A percentile compares a stretch with the other conserved stretches of the same genome.
phyloP scores from a whole-genome alignment of 495 filamentous ascomycete species.

The Podospora comata region DNA sequence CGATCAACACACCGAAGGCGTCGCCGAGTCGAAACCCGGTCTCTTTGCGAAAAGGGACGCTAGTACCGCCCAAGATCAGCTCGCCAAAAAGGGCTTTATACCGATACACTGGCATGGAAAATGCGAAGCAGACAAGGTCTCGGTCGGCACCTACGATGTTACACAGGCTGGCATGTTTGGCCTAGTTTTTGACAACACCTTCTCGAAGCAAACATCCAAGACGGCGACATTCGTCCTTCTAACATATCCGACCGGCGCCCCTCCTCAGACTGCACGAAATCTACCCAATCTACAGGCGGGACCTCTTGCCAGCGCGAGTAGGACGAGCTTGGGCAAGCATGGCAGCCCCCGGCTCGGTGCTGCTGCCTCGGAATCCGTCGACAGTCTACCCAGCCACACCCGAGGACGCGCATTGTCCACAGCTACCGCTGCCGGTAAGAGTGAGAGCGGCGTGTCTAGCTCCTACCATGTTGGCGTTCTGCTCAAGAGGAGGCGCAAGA shows the following conservation, averaged over 20 bases:
- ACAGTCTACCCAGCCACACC: slow-evolving; percentile 55
- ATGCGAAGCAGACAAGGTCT: slow-evolving; percentile 95
- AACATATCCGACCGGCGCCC: slow-evolving; percentile 81
- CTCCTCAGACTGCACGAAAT: slow-evolving; percentile 75
- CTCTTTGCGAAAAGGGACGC: slow-evolving; percentile 48
- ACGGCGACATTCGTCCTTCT: slow-evolving; percentile 90
- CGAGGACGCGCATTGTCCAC: slow-evolving; percentile 30
- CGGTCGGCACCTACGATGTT: slow-evolving; percentile 85
- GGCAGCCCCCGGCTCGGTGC: slow-evolving; percentile 40
- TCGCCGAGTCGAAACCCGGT: slow-evolving; percentile 36
- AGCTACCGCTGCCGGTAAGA: slow-evolving; percentile 24
- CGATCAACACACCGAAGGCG: slow-evolving; percentile 45
- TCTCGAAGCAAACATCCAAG: slow-evolving; percentile 92
- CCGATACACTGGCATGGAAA: slow-evolving; percentile 86
- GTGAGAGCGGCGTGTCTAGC: slow-evolving; percentile 29
- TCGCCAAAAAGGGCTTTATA: slow-evolving; percentile 81
- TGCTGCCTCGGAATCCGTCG: slow-evolving; percentile 47
- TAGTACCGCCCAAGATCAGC: slow-evolving; percentile 71
- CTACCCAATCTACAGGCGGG: slow-evolving; percentile 53
- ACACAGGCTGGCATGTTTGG: slow-evolving; percentile 89
- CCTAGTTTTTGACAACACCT: slow-evolving; percentile 97
- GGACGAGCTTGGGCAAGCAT: slow-evolving; percentile 46
- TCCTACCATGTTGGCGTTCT: slow-evolving; percentile 75
- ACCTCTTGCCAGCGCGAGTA: slow-evolving; percentile 45
- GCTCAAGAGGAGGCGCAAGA: slow-evolving; percentile 85